Percentiles rank a stretch among this genome's conserved stretches.
phyloP scores from a whole-genome alignment of 2,329 filamentous ascomycete species.

The Blumeriella jaapii region DNA sequence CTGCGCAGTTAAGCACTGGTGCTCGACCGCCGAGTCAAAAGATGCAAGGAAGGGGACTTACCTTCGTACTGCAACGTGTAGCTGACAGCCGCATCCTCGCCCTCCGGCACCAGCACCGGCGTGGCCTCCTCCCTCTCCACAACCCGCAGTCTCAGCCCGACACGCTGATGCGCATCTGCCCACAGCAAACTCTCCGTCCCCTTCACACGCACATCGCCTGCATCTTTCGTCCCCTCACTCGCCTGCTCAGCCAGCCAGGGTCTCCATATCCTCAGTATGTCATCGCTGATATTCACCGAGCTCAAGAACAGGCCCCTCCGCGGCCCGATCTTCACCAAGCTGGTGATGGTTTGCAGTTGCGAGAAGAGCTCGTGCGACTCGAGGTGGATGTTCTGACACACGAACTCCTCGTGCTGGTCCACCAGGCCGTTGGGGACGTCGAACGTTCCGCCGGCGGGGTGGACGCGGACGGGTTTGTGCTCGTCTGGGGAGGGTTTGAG shows the following conservation, averaged over 20 bases:
- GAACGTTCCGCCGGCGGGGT: conserved; percentile 32
- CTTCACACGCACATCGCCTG: conserved; percentile 7
- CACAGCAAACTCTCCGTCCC: conserved; percentile 45
- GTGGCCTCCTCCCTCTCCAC: conserved; percentile 36
- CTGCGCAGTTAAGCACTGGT: conserved; percentile 31
- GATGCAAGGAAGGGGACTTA: no score
- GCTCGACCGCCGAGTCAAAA: background rate
- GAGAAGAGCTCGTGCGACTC: conserved; percentile 63
- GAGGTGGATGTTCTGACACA: conserved; percentile 49
- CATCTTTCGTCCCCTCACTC: conserved; percentile 2
- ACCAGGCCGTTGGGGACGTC: conserved; percentile 15
- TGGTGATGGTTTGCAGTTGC: conserved; percentile 58
- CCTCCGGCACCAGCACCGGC: conserved; percentile 36
- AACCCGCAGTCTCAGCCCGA: conserved; percentile 60
- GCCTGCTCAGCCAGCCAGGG: conserved; percentile 56
- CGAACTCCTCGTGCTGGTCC: conserved; percentile 30
- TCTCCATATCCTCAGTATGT: conserved; percentile 59
- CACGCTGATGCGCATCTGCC: conserved; percentile 49
- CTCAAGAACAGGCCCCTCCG: conserved; percentile 50
- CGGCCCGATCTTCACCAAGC: conserved; percentile 55
- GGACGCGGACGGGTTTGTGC: conserved; percentile 29
- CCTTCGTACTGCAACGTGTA: conserved; percentile 65
- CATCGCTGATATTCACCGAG: conserved; percentile 54
- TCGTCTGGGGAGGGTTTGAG: conserved; percentile 45
- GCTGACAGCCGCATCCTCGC: conserved; percentile 49